Evolutionary conservation across 495 filamentous ascomycete genomes (phyloP), one percentile per base, ranked within the genome.

Genomic region (Xylaria intraflava): DNA sequence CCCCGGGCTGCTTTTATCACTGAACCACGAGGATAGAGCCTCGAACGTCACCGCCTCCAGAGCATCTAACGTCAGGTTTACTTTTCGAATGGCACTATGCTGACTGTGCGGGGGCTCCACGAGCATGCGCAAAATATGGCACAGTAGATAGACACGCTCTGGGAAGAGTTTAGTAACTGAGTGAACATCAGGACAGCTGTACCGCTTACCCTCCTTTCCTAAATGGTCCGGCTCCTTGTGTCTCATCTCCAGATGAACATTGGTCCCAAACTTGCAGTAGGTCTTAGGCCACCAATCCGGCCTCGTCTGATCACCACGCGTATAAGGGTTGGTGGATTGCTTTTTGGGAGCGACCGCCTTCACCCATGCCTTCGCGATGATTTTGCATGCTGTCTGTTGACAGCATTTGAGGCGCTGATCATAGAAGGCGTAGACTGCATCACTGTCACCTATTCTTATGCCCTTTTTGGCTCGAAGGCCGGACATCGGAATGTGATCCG

Each of bases 171-270:
- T 20, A 48, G 41, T 11, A 22, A n/a, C 47, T 54, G 24, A 53
- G 44, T 10, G 14, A 22, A 53, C 35, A 11, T 14, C 30, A 10
- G 6, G 16, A 22, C 26, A 7, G 29, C 8, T 19, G 8, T 16
- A 19, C 41, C 51, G 19, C 81, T 68, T 69, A 93, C 89, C 83
- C 53, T 79, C 78, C 72, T 87, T 95, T 58, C 76, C 74, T 27
- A 90, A 59, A 66, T 96, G 91, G 59, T 95, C 89, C 0, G 91
- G 90, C 71, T 95, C 91, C 61, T 80, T 87, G 67, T 93, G 89
- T 24, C 80, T 73, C 16, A 79, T 67, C 49, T 47, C 62, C 8
- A 70, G 61, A 8, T 68, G 61, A 46, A 62, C 59, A 14, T 59
- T 60, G 0, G 71, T 48, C 0, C 72, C 74, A 27, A 47, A 29